Evolutionary conservation across 441 rosid genomes (phyloP).

Genomic region (Bocquillonia castaneifolia): DNA sequence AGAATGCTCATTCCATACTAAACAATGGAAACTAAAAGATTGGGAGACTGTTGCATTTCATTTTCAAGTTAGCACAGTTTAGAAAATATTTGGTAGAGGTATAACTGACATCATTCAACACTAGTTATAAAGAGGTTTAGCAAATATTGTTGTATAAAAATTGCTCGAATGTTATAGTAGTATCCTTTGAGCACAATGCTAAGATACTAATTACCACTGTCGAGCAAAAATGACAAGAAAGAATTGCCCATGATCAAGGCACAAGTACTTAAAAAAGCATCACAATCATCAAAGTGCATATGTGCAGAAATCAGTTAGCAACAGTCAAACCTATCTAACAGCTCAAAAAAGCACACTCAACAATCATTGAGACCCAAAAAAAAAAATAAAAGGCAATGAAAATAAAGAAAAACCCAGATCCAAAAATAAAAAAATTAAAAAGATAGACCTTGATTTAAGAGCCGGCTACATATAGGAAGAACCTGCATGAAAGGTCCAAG

Average conservation of each 20-base stretch:
- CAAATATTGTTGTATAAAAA: neutral
- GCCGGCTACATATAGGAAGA: constrained; percentile 84
- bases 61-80: neutral
- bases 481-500: constrained; percentile 92
- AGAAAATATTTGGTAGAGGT: neutral
- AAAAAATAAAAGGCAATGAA: constrained; percentile 11
- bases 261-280: neutral
- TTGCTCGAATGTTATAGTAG: neutral
- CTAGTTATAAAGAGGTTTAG: neutral
- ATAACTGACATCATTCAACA: neutral
- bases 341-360: neutral
- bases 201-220: neutral
- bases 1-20: neutral
- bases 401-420: constrained; percentile 50
- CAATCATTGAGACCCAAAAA: neutral
- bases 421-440: constrained; percentile 30
- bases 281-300: neutral
- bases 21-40: neutral
- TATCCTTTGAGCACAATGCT: constrained; percentile 4
- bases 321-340: neutral
- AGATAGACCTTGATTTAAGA: constrained; percentile 77
- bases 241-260: neutral
- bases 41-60: neutral
- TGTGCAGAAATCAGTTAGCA: neutral
- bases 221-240: neutral